Evolutionary conservation across 441 rosid species (phyloP).

Genomic region (Monsonia emarginata): DNA sequence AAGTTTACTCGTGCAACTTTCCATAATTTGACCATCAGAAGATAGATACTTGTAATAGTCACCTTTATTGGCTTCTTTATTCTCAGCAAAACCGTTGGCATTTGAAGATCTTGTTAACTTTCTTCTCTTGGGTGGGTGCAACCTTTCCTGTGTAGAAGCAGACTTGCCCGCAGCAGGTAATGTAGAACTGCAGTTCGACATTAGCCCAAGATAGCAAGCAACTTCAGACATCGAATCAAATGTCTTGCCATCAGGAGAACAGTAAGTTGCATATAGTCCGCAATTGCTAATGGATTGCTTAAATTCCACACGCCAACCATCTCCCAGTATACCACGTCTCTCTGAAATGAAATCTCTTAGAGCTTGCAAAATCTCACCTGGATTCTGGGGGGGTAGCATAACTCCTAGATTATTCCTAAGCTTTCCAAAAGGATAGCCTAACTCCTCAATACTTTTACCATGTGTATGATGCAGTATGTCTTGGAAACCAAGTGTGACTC

Average conservation of each 20-base stretch:
- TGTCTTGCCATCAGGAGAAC: conserved; percentile 72
- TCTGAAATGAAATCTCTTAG: conserved; percentile 68
- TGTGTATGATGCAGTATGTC: conserved; percentile 35
- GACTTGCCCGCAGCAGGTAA: conserved; percentile 36
- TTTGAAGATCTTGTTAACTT: conserved; percentile 39
- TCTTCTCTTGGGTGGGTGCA: conserved; percentile 44
- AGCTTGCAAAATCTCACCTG: conserved; percentile 60
- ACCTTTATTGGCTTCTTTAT: conserved; percentile 34
- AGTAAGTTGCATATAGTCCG: conserved; percentile 50
- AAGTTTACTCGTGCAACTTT: conserved; percentile 26
- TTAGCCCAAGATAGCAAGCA: conserved; percentile 73
- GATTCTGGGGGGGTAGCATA: conserved; percentile 51
- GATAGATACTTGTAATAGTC: conserved; percentile 33
- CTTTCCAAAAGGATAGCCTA: conserved; percentile 40
- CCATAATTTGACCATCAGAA: conserved; percentile 32
- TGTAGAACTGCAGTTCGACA: conserved; percentile 31
- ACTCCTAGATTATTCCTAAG: conserved; percentile 34
- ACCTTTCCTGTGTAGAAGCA: conserved; percentile 46
- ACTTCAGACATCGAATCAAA: conserved; percentile 75
- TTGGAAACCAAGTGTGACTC: conserved; percentile 36
- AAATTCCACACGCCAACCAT: conserved; percentile 75
- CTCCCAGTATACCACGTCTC: conserved; percentile 69
- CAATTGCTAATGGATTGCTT: conserved; percentile 39
- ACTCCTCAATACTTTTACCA: conserved; percentile 31
- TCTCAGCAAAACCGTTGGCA: conserved; percentile 45